phyloP scores from a whole-genome alignment of 2,329 filamentous ascomycete species.

The Trichoderma polysporum region DNA sequence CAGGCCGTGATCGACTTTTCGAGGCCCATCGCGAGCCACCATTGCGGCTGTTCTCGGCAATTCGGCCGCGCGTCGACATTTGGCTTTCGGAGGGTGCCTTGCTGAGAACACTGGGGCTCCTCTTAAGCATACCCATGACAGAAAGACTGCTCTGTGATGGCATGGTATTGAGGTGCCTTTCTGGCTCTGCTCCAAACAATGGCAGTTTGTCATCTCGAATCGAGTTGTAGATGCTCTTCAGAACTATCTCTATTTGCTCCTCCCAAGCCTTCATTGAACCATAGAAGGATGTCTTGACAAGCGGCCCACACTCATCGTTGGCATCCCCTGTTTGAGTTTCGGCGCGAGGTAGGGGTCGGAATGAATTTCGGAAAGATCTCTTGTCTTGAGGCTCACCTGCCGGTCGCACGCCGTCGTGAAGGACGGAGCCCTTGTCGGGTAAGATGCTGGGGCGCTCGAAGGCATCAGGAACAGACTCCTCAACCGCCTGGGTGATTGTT shows the following conservation, averaged over 20 bases:
- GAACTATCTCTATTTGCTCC: constrained; percentile 79
- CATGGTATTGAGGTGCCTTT: constrained; percentile 36
- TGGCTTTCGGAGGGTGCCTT: constrained; percentile 85
- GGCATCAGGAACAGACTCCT: constrained; percentile 67
- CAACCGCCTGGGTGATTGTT: constrained; percentile 75
- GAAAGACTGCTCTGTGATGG: constrained; percentile 65
- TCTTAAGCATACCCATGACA: constrained; percentile 74
- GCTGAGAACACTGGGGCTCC: constrained; percentile 87
- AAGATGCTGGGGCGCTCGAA: constrained; percentile 61
- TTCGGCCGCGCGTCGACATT: constrained; percentile 67
- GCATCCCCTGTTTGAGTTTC: constrained; percentile 43
- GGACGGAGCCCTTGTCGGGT: constrained; percentile 41
- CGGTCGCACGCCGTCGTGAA: constrained; percentile 34
- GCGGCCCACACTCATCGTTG: constrained; percentile 64
- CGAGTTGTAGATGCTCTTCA: constrained; percentile 88
- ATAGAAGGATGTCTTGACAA: constrained; percentile 75
- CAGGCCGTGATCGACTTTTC: constrained; percentile 78
- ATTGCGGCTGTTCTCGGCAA: constrained; percentile 55
- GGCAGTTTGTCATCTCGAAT: constrained; percentile 87
- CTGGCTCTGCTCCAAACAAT: constrained; percentile 69
- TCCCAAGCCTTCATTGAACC: constrained; percentile 82
- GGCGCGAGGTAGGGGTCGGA: constrained; percentile 49
- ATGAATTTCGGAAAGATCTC: constrained; percentile 47
- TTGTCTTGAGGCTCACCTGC: constrained; percentile 41
- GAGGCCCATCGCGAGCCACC: constrained; percentile 72